Evolutionary conservation across 148 eudicot genomes (phyloP).

Genomic region (Pouteria glomerata): DNA sequence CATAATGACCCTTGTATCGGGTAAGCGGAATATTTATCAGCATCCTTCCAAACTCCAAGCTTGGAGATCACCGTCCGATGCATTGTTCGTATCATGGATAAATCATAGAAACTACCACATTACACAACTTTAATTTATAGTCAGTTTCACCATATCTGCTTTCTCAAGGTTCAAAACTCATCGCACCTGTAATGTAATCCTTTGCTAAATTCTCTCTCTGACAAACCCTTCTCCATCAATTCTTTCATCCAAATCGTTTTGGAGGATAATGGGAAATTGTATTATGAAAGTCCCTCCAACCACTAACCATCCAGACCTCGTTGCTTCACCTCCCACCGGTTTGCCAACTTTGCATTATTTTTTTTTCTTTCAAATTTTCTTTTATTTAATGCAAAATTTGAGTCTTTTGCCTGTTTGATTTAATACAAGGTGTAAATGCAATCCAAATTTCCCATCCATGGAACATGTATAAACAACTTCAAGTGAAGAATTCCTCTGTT

Average conservation of each 20-base stretch:
- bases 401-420: not conserved
- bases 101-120: no score
- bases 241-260: not conserved
- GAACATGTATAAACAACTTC: not conserved
- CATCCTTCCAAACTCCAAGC: not conserved
- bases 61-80: not conserved
- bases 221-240: not conserved
- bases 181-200: not conserved
- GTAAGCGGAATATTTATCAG: not conserved
- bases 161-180: not conserved
- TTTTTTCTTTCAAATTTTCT: not conserved
- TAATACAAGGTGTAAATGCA: not conserved
- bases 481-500: not conserved
- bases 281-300: not conserved
- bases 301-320: not conserved
- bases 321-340: constrained; percentile 3
- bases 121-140: not conserved
- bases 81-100: no score
- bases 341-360: not conserved
- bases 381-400: not conserved
- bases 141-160: not conserved
- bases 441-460: not conserved
- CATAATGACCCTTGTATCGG: no score
- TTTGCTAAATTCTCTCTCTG: not conserved
- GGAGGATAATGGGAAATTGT: constrained; percentile 7